These are phyloP conservation scores for Phytophthora tentaculata DNA, from an alignment of 352 stramenopile species.

Conservation along the genomic window DNA sequence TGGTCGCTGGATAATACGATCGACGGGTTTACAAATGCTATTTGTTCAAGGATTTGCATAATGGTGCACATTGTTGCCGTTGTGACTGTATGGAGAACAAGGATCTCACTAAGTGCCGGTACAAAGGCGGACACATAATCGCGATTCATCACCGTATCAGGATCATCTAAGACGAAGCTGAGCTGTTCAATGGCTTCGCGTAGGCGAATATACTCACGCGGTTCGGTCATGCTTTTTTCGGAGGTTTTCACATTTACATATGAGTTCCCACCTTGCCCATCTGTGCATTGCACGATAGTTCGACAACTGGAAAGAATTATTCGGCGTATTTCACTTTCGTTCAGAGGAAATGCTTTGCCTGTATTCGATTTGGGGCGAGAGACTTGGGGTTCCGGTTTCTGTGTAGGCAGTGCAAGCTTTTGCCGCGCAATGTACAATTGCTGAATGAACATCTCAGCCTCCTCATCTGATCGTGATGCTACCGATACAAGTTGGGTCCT, in stretches of 20 bases:
- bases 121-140: constrained; percentile 25
- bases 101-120: constrained; percentile 25
- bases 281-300: constrained; percentile 26
- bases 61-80: constrained; percentile 27
- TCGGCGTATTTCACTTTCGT: constrained; percentile 15
- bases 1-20: constrained; percentile 14
- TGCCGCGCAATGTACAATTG: constrained; percentile 36
- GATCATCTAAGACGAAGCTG: constrained; percentile 30
- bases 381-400: not conserved
- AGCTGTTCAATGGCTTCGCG: constrained; percentile 27
- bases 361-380: not conserved
- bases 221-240: constrained; percentile 23
- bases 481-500: constrained; percentile 33
- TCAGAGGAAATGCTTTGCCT: constrained; percentile 5
- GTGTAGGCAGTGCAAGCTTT: constrained; percentile 11
- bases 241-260: constrained; percentile 30
- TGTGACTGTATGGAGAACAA: constrained; percentile 32
- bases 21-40: constrained; percentile 34
- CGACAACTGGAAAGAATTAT: constrained; percentile 24
- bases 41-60: constrained; percentile 32
- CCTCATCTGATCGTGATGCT: constrained; percentile 32
- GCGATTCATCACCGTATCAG: constrained; percentile 20
- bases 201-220: constrained; percentile 21
- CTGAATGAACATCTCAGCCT: constrained; percentile 27
- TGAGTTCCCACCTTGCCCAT: not conserved